Percentiles rank a stretch among this genome's conserved stretches.
These are phyloP conservation scores for Nakazawaea ishiwadae DNA, from an alignment of 805 yeast genomes.

Conservation along the genomic window DNA sequence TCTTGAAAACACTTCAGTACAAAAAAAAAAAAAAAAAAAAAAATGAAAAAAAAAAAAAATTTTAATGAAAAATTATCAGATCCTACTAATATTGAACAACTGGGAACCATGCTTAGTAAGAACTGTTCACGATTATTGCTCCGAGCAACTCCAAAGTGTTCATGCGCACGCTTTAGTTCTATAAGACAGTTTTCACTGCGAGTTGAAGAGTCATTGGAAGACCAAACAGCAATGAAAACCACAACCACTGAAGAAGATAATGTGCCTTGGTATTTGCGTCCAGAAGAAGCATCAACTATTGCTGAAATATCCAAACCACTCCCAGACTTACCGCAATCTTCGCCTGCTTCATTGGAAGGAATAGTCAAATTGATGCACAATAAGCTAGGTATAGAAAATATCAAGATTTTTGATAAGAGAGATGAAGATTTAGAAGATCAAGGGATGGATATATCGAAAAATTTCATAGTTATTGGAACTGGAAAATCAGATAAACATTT, in stretches of 20 bases:
- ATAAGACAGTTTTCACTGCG: not conserved
- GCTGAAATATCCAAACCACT: conserved; percentile 20
- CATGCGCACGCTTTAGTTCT: too few relatives aligned
- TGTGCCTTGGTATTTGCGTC: conserved; percentile 27
- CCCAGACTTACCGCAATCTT: conserved; percentile 54
- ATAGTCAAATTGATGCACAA: conserved; percentile 44
- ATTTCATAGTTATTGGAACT: conserved; percentile 60
- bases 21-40: too few relatives aligned
- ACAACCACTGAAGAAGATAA: not conserved
- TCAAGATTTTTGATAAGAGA: conserved; percentile 62
- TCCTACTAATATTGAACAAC: too few relatives aligned
- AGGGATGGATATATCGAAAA: conserved; percentile 33
- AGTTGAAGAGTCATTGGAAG: not conserved
- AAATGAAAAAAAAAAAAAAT: too few relatives aligned
- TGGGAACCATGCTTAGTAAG: too few relatives aligned
- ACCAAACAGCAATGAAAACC: not conserved
- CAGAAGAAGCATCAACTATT: conserved; percentile 23
- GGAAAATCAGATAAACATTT: conserved; percentile 78
- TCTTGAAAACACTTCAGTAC: too few relatives aligned
- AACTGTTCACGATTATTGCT: too few relatives aligned
- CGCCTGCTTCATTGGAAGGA: conserved; percentile 49
- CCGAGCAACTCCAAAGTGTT: too few relatives aligned
- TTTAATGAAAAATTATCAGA: too few relatives aligned
- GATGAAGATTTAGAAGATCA: conserved; percentile 26
- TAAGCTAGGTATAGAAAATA: conserved; percentile 62